Conservation (phyloP, 192 early-diverging fungal genomes). For the Nowakowskiella sp. region DNA sequence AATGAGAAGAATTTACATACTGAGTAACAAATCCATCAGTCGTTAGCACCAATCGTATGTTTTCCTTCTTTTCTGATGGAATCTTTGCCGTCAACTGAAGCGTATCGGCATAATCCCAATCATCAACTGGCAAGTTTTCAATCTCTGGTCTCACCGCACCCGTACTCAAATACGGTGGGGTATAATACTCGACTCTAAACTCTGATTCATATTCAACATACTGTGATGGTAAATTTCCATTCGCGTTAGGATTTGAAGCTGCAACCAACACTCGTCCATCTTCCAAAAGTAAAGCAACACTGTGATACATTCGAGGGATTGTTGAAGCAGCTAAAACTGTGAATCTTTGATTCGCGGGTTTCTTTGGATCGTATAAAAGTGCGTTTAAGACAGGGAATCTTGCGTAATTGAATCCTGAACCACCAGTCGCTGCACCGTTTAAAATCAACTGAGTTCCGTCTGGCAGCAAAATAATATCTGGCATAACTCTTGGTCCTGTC, state of each 20-base stretch:
- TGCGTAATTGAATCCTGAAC: slow-evolving; percentile 1
- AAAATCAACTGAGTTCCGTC: slow-evolving; percentile 11
- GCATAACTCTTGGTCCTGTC: too few relatives aligned
- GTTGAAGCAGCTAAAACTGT: slow-evolving; percentile 34
- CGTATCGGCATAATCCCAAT: too few relatives aligned
- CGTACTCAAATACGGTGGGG: slow-evolving; percentile 15
- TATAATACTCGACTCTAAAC: slow-evolving; percentile 12
- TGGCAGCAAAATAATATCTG: slow-evolving; percentile 6
- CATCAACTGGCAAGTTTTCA: too few relatives aligned
- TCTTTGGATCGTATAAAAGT: slow-evolving; percentile 42
- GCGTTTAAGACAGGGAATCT: slow-evolving; percentile 40
- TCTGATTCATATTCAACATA: slow-evolving; percentile 15
- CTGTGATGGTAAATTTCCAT: slow-evolving; percentile 5
- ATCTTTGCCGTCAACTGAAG: too few relatives aligned
- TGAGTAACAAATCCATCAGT: too few relatives aligned
- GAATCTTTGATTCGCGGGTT: slow-evolving; percentile 31
- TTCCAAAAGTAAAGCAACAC: slow-evolving; percentile 30
- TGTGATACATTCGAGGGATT: slow-evolving; percentile 59
- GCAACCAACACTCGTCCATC: slow-evolving; percentile 52
- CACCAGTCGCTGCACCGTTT: slow-evolving; percentile 9
- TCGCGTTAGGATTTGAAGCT: slow-evolving; percentile 47
- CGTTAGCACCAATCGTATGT: too few relatives aligned
- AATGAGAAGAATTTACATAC: too few relatives aligned
- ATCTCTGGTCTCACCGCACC: neutral
- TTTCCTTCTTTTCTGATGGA: too few relatives aligned